Percentiles rank a stretch among this genome's conserved stretches.
These are phyloP conservation scores for Jacaranda mimosifolia DNA, from an alignment of 257 asterid species.

Conservation along the genomic window DNA sequence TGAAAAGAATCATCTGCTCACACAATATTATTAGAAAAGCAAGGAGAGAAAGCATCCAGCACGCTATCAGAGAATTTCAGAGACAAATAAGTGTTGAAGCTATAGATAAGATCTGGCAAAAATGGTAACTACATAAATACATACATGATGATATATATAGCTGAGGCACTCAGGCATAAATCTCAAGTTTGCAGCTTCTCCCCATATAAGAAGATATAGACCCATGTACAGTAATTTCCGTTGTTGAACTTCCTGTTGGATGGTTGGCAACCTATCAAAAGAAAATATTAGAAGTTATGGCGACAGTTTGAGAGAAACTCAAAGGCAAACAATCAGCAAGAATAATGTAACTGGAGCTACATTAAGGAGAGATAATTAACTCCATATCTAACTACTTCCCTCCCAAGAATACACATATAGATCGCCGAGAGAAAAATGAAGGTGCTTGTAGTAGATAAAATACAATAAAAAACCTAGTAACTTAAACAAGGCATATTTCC, in stretches of 20 bases:
- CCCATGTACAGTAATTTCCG: slow-evolving; percentile 93
- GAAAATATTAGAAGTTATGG: slow-evolving; percentile 35
- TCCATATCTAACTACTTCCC: slow-evolving; percentile 8
- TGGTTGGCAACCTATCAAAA: slow-evolving; percentile 86
- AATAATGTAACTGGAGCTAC: slow-evolving; percentile 17
- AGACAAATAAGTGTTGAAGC: too few relatives aligned
- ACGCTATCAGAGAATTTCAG: neutral
- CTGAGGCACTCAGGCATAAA: slow-evolving; percentile 99
- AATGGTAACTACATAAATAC: slow-evolving; percentile 31
- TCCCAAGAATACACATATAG: slow-evolving; percentile 11
- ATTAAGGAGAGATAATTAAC: slow-evolving; percentile 1
- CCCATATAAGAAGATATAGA: slow-evolving; percentile 98
- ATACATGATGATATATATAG: slow-evolving; percentile 94
- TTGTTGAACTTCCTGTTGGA: slow-evolving; percentile 99
- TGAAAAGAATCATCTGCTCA: neutral
- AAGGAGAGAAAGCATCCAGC: slow-evolving; percentile 15
- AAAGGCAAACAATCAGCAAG: slow-evolving; percentile 9
- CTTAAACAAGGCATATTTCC: slow-evolving; percentile 21
- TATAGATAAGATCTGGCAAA: neutral
- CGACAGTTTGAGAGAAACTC: slow-evolving; percentile 13
- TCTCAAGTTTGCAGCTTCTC: slow-evolving; percentile 98
- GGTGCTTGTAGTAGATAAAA: slow-evolving; percentile 20
- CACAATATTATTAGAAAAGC: neutral
- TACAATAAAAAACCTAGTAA: neutral
- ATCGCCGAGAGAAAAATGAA: neutral